A percentile compares a stretch with the other conserved stretches of the same genome.
Evolutionary conservation across 2,329 filamentous ascomycete genomes (phyloP).

Genomic region (Clarireedia paspali): DNA sequence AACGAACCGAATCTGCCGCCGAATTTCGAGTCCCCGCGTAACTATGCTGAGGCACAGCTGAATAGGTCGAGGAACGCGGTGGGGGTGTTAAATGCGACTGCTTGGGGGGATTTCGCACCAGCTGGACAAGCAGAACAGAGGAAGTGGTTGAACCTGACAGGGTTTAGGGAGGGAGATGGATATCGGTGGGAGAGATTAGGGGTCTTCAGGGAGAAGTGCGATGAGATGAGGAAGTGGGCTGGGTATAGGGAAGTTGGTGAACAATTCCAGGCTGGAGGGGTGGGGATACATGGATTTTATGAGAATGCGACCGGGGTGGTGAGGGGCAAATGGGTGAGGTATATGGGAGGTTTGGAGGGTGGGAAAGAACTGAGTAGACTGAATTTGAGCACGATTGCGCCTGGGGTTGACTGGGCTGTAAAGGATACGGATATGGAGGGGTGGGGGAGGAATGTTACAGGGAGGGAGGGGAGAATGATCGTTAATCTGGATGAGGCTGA

Average conservation of each 20-base stretch:
- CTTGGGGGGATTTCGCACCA: constrained; percentile 54
- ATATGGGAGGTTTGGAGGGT: constrained; percentile 18
- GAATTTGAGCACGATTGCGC: constrained; percentile 59
- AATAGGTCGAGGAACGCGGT: constrained; percentile 45
- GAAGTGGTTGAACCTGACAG: constrained; percentile 63
- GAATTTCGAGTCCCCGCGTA: constrained; percentile 36
- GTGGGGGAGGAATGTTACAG: constrained; percentile 78
- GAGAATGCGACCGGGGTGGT: constrained; percentile 30
- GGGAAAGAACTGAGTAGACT: constrained; percentile 34
- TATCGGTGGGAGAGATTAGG: constrained; percentile 72
- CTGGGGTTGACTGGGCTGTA: constrained; percentile 56
- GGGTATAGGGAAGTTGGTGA: constrained; percentile 12
- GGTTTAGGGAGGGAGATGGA: constrained; percentile 64
- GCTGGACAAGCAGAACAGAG: constrained; percentile 14
- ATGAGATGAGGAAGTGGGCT: constrained; percentile 50
- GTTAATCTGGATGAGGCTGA: constrained; percentile 54
- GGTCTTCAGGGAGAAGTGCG: constrained; percentile 56
- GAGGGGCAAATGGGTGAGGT: constrained; percentile 25
- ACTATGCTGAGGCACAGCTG: constrained; percentile 39
- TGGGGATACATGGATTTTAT: constrained; percentile 19
- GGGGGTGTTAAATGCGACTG: constrained; percentile 45
- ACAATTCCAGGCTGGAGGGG: background rate
- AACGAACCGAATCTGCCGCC: constrained; percentile 25
- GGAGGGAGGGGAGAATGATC: constrained; percentile 58
- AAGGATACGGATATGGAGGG: constrained; percentile 39